Evolutionary conservation across 2,329 filamentous ascomycete species (phyloP), one percentile per base, ranked within the genome.

Genomic region (Knufia petricola): DNA sequence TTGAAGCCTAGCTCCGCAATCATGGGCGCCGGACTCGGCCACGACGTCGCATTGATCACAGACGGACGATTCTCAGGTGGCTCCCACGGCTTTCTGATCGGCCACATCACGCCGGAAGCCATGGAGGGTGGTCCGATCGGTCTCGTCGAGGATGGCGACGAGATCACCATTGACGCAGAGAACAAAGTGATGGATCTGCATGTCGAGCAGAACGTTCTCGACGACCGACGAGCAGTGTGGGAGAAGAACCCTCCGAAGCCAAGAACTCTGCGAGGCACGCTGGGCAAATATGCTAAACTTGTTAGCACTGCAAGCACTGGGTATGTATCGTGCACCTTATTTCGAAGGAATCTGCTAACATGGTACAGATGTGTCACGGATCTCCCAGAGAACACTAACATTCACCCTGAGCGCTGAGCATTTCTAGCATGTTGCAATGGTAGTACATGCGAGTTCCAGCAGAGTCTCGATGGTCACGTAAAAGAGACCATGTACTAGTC

Each of bases 51-150:
- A 2, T 70, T 87, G 31, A 81, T 87, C 64, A 87, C 83, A 1
- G 83, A 87, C 59, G 82, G 82, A 0, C 79, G 85, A 32, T 89
- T 87, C 73, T 84, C 79, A 7, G 87, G 87, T 50, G 87, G 85
- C 46, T 84, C 79, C 53, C 86, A 92, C 75, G 86, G 86, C 32
- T 92, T 92, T 76, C 71, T 92, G 58, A 90, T 92, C 60, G 86
- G 86, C 1, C 86, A 92, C 67, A 84, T 94, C 53, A 86, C 89
- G 34, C 87, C 87, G 21, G 87, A 94, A 69, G 87, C 87, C 7
- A 82, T 86, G 62, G 85, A 85, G 56, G 87, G 87, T 43, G 87
- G 87, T 0, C 87, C 87, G 1, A 92, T 94, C 53, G 87, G 78
- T 12, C 74, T 94, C 9, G 84, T 92, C n/a, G 66, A 77, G 58